Percentiles rank a stretch among this genome's conserved stretches.
phyloP scores from a whole-genome alignment of 208 protist species.

The Leishmania tropica region DNA sequence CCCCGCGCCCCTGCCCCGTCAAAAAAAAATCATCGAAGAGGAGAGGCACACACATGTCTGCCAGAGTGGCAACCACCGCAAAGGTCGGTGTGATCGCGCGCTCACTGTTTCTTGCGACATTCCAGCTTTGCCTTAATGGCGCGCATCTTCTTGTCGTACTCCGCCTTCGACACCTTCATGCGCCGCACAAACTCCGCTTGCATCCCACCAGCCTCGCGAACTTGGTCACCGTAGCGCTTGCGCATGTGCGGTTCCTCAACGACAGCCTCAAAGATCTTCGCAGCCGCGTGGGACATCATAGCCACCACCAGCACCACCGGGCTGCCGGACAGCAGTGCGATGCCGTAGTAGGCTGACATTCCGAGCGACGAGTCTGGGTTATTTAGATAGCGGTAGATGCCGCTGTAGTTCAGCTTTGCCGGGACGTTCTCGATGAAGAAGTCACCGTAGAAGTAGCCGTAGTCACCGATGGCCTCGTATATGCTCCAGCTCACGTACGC shows the following conservation, averaged over 20 bases:
- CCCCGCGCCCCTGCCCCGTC: neutral
- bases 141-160: conserved; percentile 48
- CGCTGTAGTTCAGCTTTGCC: conserved; percentile 85
- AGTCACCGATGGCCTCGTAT: conserved; percentile 91
- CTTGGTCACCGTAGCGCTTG: conserved; percentile 44
- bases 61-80: neutral
- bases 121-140: conserved; percentile 40
- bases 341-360: conserved; percentile 89
- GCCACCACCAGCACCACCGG: conserved; percentile 70
- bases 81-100: neutral
- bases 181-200: conserved; percentile 49
- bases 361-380: conserved; percentile 92
- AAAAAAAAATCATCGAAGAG: no score
- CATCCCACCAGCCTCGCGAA: conserved; percentile 61
- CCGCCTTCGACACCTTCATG: conserved; percentile 38
- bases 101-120: conserved; percentile 27
- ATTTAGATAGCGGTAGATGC: conserved; percentile 96
- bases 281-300: conserved; percentile 69
- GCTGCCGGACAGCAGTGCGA: conserved; percentile 89
- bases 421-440: conserved; percentile 83
- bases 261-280: conserved; percentile 81
- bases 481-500: conserved; percentile 76
- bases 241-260: conserved; percentile 86
- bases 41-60: neutral
- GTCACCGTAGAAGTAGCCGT: conserved; percentile 95